Evolutionary conservation across 139 green algal genomes (phyloP), one percentile per base, ranked within the genome.

Genomic region (Mesotaenium endlicherianum): DNA sequence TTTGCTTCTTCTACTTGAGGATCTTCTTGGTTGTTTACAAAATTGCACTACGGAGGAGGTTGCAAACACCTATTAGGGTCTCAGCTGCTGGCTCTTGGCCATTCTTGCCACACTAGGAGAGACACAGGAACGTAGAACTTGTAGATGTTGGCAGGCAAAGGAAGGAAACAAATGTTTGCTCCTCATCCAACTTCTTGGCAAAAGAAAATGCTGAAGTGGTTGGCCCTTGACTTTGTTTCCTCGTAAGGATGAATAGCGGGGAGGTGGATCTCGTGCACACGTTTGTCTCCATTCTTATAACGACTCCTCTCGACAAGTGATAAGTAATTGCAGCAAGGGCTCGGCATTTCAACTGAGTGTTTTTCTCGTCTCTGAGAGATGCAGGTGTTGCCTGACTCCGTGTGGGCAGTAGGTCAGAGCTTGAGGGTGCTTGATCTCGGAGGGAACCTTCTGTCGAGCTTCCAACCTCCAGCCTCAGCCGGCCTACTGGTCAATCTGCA

Each of bases 341-440:
- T n/a, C n/a, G n/a, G n/a, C n/a, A n/a, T n/a, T n/a, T n/a, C n/a
- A n/a, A n/a, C n/a, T n/a, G n/a, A n/a, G n/a, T 72, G 36, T 72
- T 38, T 72, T 14, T 72, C 60, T 72, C 60, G 8, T 5, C 60
- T 72, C 60, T n/a, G 11, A 26, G 14, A 4, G 38, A 5, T 80
- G 41, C 75, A 82, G 75, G 75, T 68, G 26, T 41, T 82, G n/a
- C 75, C 75, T 6, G 75, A 43, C 17, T 41, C 75, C 26, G 75
- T 82, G 39, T 82, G 75, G 75, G 75, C 49, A 26, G 75, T 50
- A 30, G 75, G 75, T 44, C 20, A 26, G 3, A 14, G 42, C 2
- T n/a, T 82, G n/a, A 41, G 75, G 26, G 75, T 82, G 6, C 75
- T 82, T 36, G 75, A 82, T 41, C 45, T 82, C 2, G 75, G 75